phyloP scores from a whole-genome alignment of 2,329 filamentous ascomycete species.

The Coccinonectria pachysandricola region DNA sequence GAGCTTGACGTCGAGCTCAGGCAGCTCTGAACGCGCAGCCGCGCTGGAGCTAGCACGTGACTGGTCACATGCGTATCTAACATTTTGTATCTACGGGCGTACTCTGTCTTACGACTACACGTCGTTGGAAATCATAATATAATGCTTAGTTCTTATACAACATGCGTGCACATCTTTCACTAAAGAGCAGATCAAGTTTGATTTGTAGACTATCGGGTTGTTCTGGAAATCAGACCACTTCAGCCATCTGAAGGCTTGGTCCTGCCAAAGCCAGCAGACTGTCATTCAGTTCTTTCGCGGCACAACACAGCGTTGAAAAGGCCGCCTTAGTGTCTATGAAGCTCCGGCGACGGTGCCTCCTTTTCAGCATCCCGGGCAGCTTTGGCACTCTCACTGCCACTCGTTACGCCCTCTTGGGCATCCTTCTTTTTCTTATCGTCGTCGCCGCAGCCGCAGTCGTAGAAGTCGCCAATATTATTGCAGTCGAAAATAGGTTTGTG shows the following conservation, averaged over 20 bases:
- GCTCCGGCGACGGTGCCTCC: constrained; percentile 12
- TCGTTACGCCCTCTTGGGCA: no score
- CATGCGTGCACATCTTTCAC: no score
- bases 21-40: constrained; percentile 38
- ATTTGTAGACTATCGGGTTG: no score
- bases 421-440: constrained; percentile 38
- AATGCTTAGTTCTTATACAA: no score
- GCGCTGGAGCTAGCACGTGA: constrained; percentile 9
- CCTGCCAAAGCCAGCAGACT: constrained; percentile 12
- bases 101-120: constrained; percentile 9
- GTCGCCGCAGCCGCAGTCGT: constrained; percentile 63
- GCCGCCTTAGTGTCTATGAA: constrained; percentile 11
- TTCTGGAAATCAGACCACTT: constrained; percentile 1
- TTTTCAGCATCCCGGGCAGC: constrained; percentile 13
- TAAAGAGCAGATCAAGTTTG: no score
- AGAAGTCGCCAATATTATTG: constrained; percentile 57
- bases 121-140: no score
- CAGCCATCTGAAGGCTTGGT: constrained; percentile 7
- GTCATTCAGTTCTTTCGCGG: constrained; percentile 3
- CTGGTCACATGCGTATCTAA: no score
- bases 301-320: constrained; percentile 6
- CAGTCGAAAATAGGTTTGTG: constrained; percentile 55
- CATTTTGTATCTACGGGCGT: no score
- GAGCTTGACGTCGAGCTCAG: constrained; percentile 33
- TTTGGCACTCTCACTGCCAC: constrained; percentile 11